Percentiles rank a stretch among this genome's conserved stretches.
Evolutionary conservation across 352 stramenopile genomes (phyloP).

Genomic region (Peronospora belbahrii): DNA sequence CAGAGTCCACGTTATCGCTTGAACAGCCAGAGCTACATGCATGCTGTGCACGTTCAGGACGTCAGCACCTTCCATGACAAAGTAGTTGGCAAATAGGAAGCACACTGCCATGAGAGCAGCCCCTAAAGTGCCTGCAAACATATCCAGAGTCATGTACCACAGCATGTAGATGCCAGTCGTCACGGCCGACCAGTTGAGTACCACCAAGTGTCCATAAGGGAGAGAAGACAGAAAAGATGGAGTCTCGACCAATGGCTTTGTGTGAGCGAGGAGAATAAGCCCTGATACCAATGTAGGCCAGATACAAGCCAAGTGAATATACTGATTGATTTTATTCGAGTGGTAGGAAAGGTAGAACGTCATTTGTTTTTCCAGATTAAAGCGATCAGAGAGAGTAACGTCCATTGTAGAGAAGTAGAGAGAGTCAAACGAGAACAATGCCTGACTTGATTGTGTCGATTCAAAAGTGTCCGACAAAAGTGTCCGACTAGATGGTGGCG

Average conservation of each 20-base stretch:
- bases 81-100: constrained; percentile 62
- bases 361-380: constrained; percentile 80
- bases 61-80: constrained; percentile 29
- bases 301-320: constrained; percentile 82
- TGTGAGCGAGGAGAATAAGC: constrained; percentile 57
- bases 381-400: constrained; percentile 52
- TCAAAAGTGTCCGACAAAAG: no score
- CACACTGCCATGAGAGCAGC: constrained; percentile 40
- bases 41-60: constrained; percentile 40
- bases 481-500: constrained; percentile 8
- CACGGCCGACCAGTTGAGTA: constrained; percentile 61
- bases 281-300: constrained; percentile 83
- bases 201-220: constrained; percentile 41
- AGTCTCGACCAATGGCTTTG: constrained; percentile 28
- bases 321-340: constrained; percentile 74
- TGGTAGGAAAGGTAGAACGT: constrained; percentile 87
- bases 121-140: constrained; percentile 47
- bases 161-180: constrained; percentile 61
- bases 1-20: constrained; percentile 59
- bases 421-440: neutral
- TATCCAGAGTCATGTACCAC: constrained; percentile 77
- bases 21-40: constrained; percentile 49
- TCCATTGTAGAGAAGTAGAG: constrained; percentile 10
- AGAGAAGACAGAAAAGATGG: constrained; percentile 23
- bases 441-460: constrained; percentile 3